Conservation (phyloP, 345 rosid species). For the Garcia nutans region DNA sequence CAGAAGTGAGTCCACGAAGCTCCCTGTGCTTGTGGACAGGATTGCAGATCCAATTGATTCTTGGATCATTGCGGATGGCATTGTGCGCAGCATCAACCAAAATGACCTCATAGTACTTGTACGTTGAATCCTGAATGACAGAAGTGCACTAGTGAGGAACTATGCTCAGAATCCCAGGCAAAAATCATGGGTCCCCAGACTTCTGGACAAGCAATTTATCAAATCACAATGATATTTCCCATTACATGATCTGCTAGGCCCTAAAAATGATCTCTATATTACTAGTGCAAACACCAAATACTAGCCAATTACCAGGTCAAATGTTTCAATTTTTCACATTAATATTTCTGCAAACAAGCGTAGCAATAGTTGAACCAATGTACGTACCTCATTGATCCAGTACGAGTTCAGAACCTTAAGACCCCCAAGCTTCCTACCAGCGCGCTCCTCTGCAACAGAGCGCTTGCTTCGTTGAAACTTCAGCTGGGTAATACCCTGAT, state of each 20-base stretch:
- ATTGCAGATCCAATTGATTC: conserved; percentile 37
- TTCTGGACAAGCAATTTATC: neutral
- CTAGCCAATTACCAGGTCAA: neutral
- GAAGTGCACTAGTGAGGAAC: neutral
- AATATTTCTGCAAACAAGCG: neutral
- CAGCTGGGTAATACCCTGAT: conserved; percentile 45
- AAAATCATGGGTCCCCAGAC: neutral
- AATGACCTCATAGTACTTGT: conserved; percentile 36
- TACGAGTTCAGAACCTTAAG: conserved; percentile 42
- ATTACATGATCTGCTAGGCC: neutral
- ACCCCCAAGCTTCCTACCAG: conserved; percentile 41
- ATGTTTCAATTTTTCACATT: neutral
- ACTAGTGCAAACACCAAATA: neutral
- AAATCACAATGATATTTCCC: neutral
- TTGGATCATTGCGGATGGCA: conserved; percentile 36
- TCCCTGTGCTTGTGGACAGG: conserved; percentile 38
- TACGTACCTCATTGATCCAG: conserved; percentile 40
- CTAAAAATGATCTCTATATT: neutral
- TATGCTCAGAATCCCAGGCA: neutral
- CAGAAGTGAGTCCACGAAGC: conserved; percentile 35
- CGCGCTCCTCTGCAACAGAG: conserved; percentile 44
- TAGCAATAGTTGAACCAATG: neutral
- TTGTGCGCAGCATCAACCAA: conserved; percentile 34
- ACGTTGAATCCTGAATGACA: conserved; percentile 29
- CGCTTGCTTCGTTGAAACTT: conserved; percentile 46